A percentile compares a stretch with the other conserved stretches of the same genome.
phyloP scores from a whole-genome alignment of 163 green algal genomes.

The Scenedesmus sp. region DNA sequence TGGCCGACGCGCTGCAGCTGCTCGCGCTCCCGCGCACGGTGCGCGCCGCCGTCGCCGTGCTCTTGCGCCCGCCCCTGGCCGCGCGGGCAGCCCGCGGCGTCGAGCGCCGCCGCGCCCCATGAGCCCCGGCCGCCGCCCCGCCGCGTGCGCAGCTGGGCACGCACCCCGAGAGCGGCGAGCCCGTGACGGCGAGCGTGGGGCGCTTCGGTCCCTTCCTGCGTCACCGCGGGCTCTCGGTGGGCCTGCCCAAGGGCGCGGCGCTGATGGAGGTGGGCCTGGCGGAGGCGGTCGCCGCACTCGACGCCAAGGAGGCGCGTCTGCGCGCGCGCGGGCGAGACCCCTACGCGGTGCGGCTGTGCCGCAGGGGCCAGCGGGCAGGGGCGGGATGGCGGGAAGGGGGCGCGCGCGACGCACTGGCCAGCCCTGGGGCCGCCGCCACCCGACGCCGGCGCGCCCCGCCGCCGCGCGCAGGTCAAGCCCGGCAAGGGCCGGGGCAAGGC shows the following conservation, averaged over 20 bases:
- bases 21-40: conserved; percentile 57
- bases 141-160: conserved; percentile 49
- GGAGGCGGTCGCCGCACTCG: conserved; percentile 10
- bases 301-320: background rate
- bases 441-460: background rate
- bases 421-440: background rate
- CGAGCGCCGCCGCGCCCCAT: background rate
- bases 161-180: conserved; percentile 58
- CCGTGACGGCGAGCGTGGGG: conserved; percentile 51
- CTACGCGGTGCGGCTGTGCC: conserved; percentile 6
- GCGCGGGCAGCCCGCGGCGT: background rate
- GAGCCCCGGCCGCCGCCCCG: background rate
- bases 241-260: conserved; percentile 46
- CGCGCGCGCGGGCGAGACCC: conserved; percentile 21
- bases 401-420: background rate
- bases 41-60: background rate
- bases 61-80: background rate
- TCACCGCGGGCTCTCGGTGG: conserved; percentile 48
- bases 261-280: background rate
- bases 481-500: conserved; percentile 4
- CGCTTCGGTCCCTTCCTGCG: conserved; percentile 64
- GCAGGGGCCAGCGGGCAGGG: background rate
- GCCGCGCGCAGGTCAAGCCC: background rate
- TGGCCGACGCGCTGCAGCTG: conserved; percentile 59
- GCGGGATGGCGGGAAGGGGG: background rate